Base-by-base conservation (phyloP, 352 stramenopile species). In the Peronospora farinosa region DNA sequence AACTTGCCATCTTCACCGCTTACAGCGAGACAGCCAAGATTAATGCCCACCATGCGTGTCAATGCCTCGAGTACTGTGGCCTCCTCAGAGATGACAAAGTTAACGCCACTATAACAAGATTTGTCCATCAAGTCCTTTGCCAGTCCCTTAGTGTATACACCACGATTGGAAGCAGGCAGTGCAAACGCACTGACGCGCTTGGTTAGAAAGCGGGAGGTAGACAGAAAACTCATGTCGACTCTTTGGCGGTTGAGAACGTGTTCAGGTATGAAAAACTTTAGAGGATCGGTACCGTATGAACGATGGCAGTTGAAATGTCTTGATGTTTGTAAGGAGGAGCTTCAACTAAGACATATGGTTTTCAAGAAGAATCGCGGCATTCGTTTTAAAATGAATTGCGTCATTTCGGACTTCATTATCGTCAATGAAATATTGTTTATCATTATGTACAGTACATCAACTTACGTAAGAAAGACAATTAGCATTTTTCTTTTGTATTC, bases 11-110 rank as follows among this genome's bases (percentile, higher is more conserved):
- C 67, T 7, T 70, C 69, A 59, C 95, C 84, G 37, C 83, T 93
- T 32, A 96, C 92, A 0, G 95, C 92, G 16, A 98, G 71, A 41
- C 72, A 95, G 67, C 84, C 91, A 23, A 97, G 63, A 59, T 96
- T 96, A 69, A 96, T 97, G 15, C 87, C 89, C 3, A 89, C 90
- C 77, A 98, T 97, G 60, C 94, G 89, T 64, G 93, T 95, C 33
- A 98, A 78, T 19, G 91, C 92, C 28, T 98, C 92, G 57, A 96
- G 97, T 23, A 98, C 92, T 0, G 84, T 88, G 36, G 84, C 74
- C 41, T 97, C 80, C 56, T 98, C 86, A 6, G 78, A 66, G 53
- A 98, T 96, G 32, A 94, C 83, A 54, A 96, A 98, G 62, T 98
- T 95, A 32, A 98, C 95, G 48, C 90, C 81, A 43, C 74, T 84